Evolutionary conservation across 106 monocot species (phyloP), one percentile per base, ranked within the genome.

Genomic region (Xerophyta viscosa): DNA sequence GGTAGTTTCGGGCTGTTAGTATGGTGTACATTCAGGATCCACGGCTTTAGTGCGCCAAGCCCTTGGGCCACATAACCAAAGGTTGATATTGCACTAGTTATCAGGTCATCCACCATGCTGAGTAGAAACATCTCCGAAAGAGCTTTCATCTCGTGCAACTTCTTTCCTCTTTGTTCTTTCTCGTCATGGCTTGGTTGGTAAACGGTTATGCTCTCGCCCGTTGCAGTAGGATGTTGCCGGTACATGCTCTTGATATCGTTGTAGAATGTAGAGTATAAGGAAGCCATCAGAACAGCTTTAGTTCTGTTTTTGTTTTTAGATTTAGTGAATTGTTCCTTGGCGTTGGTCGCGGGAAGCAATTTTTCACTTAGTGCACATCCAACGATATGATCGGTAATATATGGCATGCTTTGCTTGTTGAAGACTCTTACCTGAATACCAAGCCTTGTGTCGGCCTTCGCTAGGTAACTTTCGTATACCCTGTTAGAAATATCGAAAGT

Each of bases 341-440:
- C 37, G 25, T 36, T 66, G 49, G 76, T 17, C 24, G 71, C 64
- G 12, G 83, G 78, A 42, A 84, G 24, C 12, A 78, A 31, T 20
- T 67, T 74, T 46, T 78, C 67, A 19, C 61, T 55, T 43, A 33
- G 29, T 20, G 67, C 30, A 48, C 83, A 84, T 24, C 25, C 20
- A 18, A 66, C 10, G 18, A 83, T 59, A 19, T 70, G 78, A 19
- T 63, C 41, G 75, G 77, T 24, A 73, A 76, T 26, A 73, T 49
- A 43, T 69, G 58, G 21, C 72, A 2, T 43, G 64, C 50, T 41
- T 26, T 20, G 29, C 68, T 73, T 20, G 25, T 74, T 71, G 42
- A 92, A 82, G 20, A 83, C 61, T 28, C 92, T 76, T 21, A 92
- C 77, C 49, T 84, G 89, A 31, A 92, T 65, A 30, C 87, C 92